Evolutionary conservation across 352 stramenopile genomes (phyloP).

Genomic region (Pythium grandisporangium): DNA sequence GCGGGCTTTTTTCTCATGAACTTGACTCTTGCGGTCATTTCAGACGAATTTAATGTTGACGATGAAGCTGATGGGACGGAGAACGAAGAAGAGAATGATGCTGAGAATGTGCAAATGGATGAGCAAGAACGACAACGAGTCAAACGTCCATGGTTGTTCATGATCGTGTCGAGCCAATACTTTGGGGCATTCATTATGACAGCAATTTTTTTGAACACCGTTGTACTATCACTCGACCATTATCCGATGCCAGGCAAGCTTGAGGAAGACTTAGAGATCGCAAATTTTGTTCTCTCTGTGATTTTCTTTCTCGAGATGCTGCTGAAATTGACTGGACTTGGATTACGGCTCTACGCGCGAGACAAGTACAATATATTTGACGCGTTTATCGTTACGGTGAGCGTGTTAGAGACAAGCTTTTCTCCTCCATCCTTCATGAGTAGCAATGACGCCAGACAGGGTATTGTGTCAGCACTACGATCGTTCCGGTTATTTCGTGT

Average conservation of each 20-base stretch:
- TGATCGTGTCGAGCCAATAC: slow-evolving; percentile 43
- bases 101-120: slow-evolving; percentile 19
- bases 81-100: slow-evolving; percentile 21
- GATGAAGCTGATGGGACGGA: slow-evolving; percentile 15
- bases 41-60: slow-evolving; percentile 82
- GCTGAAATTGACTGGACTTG: slow-evolving; percentile 82
- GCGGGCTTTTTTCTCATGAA: slow-evolving; percentile 93
- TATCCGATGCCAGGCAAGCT: slow-evolving; percentile 56
- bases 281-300: slow-evolving; percentile 74
- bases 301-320: slow-evolving; percentile 71
- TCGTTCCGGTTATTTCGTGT: slow-evolving; percentile 89
- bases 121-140: slow-evolving; percentile 13
- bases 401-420: slow-evolving; percentile 55
- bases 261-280: slow-evolving; percentile 49
- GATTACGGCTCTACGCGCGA: slow-evolving; percentile 52
- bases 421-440: slow-evolving; percentile 70
- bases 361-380: slow-evolving; percentile 85
- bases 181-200: slow-evolving; percentile 61
- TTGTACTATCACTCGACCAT: slow-evolving; percentile 71
- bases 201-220: slow-evolving; percentile 81
- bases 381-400: slow-evolving; percentile 75
- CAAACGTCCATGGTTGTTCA: slow-evolving; percentile 29
- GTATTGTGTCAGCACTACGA: slow-evolving; percentile 72
- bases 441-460: slow-evolving; percentile 25
- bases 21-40: slow-evolving; percentile 88